These are phyloP conservation scores for Mycogone perniciosa DNA, from an alignment of 2,329 filamentous ascomycete species.

Conservation along the genomic window DNA sequence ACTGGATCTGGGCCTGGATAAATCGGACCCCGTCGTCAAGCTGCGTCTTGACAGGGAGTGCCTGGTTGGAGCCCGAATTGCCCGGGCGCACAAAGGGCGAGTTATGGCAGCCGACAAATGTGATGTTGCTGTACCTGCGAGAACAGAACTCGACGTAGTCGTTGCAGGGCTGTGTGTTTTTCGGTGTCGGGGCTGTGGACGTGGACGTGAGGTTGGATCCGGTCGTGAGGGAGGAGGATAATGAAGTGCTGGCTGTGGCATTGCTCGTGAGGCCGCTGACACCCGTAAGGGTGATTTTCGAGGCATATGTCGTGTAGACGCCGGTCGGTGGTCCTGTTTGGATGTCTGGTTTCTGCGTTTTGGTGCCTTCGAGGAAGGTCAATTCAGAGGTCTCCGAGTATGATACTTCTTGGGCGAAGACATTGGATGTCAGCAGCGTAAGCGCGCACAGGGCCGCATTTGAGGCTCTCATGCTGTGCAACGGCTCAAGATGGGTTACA, in stretches of 20 bases:
- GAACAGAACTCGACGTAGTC: constrained; percentile 69
- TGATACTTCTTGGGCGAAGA: constrained; percentile 22
- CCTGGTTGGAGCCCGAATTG: constrained; percentile 72
- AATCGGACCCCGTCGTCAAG: constrained; percentile 70
- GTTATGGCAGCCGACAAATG: constrained; percentile 72
- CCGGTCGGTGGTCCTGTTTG: constrained; percentile 36
- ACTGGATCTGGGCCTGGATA: constrained; percentile 59
- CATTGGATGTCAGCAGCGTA: constrained; percentile 19
- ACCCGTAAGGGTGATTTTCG: constrained; percentile 36
- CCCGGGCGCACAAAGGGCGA: constrained; percentile 66
- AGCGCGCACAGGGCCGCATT: constrained; percentile 18
- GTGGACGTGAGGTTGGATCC: constrained; percentile 35
- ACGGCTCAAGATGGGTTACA: not conserved
- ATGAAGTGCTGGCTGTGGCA: constrained; percentile 26
- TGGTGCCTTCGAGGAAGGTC: constrained; percentile 32
- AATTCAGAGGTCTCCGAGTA: constrained; percentile 28
- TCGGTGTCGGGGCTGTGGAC: constrained; percentile 37
- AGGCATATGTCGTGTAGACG: constrained; percentile 38
- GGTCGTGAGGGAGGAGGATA: constrained; percentile 35
- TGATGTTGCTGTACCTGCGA: constrained; percentile 75
- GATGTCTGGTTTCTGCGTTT: constrained; percentile 32
- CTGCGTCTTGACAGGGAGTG: constrained; percentile 59
- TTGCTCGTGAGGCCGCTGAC: constrained; percentile 16
- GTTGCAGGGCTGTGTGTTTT: constrained; percentile 76
- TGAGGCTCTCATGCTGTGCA: constrained; percentile 6